These are phyloP conservation scores for Eucalyptus viminalis DNA, from an alignment of 345 rosid genomes.

Conservation along the genomic window DNA sequence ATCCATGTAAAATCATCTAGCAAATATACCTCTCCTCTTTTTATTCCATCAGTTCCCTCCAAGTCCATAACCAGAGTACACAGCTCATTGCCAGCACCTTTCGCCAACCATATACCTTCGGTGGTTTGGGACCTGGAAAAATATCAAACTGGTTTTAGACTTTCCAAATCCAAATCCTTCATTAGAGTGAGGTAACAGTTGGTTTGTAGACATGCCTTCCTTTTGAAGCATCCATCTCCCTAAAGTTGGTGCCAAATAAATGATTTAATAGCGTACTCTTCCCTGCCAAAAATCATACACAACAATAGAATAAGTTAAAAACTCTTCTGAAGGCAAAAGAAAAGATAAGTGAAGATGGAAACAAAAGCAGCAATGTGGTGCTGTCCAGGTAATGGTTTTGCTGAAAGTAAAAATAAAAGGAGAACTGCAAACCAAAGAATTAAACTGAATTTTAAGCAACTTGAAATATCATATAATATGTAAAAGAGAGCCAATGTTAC, in stretches of 20 bases:
- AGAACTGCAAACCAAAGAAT: neutral
- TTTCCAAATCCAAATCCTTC: neutral
- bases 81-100: constrained; percentile 73
- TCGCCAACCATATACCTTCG: constrained; percentile 89
- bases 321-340: neutral
- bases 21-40: constrained; percentile 41
- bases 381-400: neutral
- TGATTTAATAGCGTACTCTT: constrained; percentile 87
- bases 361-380: neutral
- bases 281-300: constrained; percentile 24
- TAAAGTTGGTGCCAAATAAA: constrained; percentile 76
- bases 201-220: constrained; percentile 55
- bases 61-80: constrained; percentile 83
- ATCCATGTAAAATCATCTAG: neutral
- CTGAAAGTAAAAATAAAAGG: neutral
- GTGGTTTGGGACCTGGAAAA: constrained; percentile 74
- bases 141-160: neutral
- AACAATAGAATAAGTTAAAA: neutral
- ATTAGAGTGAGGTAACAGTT: neutral
- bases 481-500: neutral
- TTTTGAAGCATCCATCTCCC: constrained; percentile 94
- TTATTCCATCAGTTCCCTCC: constrained; percentile 96
- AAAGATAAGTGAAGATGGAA: neutral
- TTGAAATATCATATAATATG: neutral
- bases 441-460: neutral